phyloP scores from a whole-genome alignment of 192 early-diverging fungal species.

The Coemansia sp. region DNA sequence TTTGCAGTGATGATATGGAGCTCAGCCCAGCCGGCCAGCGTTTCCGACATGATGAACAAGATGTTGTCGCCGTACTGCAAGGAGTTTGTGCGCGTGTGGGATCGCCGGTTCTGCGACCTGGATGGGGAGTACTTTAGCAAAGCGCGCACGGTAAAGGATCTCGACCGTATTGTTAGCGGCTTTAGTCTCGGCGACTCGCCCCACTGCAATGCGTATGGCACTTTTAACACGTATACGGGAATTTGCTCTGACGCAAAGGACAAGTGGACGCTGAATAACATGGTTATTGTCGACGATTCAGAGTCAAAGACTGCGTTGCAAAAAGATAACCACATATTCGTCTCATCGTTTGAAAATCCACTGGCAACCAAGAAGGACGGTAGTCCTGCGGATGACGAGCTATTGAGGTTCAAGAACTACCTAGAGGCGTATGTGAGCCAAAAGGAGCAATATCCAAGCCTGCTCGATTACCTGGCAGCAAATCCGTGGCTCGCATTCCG shows the following conservation, averaged over 20 bases:
- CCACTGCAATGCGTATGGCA: constrained; percentile 14
- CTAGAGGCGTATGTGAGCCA: constrained; percentile 19
- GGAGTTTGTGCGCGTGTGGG: constrained; percentile 61
- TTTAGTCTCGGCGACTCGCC: constrained; percentile 41
- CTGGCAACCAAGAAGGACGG: background rate
- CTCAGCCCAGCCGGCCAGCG: constrained; percentile 59
- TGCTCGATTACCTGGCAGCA: constrained; percentile 28
- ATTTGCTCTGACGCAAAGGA: constrained; percentile 9
- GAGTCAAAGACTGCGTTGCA: constrained; percentile 40
- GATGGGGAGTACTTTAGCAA: constrained; percentile 49
- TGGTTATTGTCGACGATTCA: constrained; percentile 43
- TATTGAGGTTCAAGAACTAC: constrained; percentile 24
- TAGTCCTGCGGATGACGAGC: constrained; percentile 19
- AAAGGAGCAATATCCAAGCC: constrained; percentile 8
- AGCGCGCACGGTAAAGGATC: constrained; percentile 60
- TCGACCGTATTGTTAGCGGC: constrained; percentile 57
- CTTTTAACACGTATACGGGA: constrained; percentile 23
- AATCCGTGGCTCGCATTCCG: constrained; percentile 34
- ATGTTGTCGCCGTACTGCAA: constrained; percentile 39
- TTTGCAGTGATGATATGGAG: constrained; percentile 78
- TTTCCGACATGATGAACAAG: constrained; percentile 56
- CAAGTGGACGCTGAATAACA: constrained; percentile 44
- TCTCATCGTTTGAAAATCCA: constrained; percentile 24
- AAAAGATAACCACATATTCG: constrained; percentile 42
- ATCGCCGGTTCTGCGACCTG: constrained; percentile 53